Percentiles rank a stretch among this genome's conserved stretches.
phyloP scores from a whole-genome alignment of 225 moss, liverwort and hornwort species.

The Straminergon stramineum region DNA sequence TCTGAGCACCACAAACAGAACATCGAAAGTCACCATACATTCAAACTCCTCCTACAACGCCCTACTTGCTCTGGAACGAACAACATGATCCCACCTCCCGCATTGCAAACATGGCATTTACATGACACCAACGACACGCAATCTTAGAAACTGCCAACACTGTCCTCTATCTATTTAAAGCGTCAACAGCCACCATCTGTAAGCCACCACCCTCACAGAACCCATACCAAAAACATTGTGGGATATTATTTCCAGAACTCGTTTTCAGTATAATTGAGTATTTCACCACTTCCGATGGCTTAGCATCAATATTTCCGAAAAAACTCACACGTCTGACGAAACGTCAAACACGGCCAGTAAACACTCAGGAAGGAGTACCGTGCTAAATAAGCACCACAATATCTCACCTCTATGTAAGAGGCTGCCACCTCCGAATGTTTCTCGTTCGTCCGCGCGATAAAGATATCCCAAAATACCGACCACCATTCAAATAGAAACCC shows the following conservation, averaged over 20 bases:
- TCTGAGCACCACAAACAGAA: constrained; percentile 29
- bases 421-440: constrained; percentile 99
- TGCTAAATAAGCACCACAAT: not conserved
- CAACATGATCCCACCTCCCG: not conserved
- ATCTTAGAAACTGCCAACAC: not conserved
- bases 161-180: not conserved
- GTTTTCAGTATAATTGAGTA: not conserved
- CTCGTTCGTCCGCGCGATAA: constrained; percentile 98
- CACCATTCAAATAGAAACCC: constrained; percentile 99
- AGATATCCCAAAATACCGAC: constrained; percentile 99
- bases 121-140: not conserved
- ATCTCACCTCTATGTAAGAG: constrained; percentile 92
- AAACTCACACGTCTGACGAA: not conserved
- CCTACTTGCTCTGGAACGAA: not conserved
- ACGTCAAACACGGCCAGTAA: not conserved
- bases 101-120: not conserved
- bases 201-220: not conserved
- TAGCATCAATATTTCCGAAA: not conserved
- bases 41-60: not conserved
- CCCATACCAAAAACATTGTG: not conserved
- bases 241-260: not conserved
- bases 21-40: not conserved
- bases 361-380: not conserved
- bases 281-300: not conserved
- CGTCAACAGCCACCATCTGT: not conserved